Conservation (phyloP, 2,329 filamentous ascomycete species). For the Coniochaeta ligniaria region DNA sequence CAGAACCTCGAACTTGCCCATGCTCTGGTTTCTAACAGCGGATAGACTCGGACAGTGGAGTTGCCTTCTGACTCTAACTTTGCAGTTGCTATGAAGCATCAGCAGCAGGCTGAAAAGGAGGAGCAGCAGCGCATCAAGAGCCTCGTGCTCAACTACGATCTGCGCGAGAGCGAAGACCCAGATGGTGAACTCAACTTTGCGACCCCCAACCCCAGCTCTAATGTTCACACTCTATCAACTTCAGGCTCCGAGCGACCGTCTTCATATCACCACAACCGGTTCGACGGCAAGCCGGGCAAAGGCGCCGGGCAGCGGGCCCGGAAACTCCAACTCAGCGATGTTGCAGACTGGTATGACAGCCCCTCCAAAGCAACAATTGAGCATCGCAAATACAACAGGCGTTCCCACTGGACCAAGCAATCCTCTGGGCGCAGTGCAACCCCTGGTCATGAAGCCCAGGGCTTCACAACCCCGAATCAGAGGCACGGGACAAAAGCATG, state of each 20-base stretch:
- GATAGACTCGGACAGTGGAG: conserved; percentile 81
- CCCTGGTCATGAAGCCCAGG: not conserved
- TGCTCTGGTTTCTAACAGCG: not conserved
- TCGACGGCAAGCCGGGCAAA: conserved; percentile 44
- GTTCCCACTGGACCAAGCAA: not conserved
- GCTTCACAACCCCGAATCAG: conserved; percentile 2
- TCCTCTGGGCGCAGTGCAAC: not conserved
- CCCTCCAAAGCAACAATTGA: not conserved
- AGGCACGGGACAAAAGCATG: conserved; percentile 14
- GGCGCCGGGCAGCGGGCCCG: conserved; percentile 74
- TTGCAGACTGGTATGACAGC: conserved; percentile 72
- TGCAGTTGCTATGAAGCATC: conserved; percentile 90
- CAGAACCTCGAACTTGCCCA: not conserved
- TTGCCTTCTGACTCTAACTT: conserved; percentile 88
- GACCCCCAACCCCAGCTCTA: conserved; percentile 37
- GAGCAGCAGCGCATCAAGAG: conserved; percentile 99
- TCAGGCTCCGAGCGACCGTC: conserved; percentile 43
- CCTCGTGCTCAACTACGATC: conserved; percentile 91
- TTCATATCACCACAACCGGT: conserved; percentile 44
- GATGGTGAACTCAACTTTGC: conserved; percentile 56
- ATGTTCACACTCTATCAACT: conserved; percentile 39
- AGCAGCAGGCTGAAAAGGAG: conserved; percentile 90
- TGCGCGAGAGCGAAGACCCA: conserved; percentile 72
- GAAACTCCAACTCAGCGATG: conserved; percentile 90
- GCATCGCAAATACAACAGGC: not conserved